Conservation (phyloP, 345 rosid species). For the Linum usitatissimum region DNA sequence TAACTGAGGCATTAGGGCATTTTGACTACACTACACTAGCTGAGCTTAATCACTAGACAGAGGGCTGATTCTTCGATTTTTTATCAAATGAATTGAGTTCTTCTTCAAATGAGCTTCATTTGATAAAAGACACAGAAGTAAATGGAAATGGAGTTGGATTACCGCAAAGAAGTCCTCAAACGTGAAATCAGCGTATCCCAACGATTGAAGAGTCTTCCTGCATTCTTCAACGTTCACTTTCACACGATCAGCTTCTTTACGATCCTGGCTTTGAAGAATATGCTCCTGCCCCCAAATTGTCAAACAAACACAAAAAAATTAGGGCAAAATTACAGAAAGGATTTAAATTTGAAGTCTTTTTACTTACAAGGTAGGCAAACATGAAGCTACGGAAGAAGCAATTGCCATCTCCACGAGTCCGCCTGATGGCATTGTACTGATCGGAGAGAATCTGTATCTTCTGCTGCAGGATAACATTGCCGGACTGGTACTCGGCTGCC, state of each 20-base stretch:
- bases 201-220: constrained; percentile 75
- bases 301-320: constrained; percentile 7
- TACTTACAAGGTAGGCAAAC: constrained; percentile 88
- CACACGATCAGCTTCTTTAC: constrained; percentile 70
- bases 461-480: constrained; percentile 80
- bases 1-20: no score
- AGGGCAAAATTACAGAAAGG: not conserved
- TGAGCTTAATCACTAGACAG: no score
- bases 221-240: constrained; percentile 80
- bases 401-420: constrained; percentile 97
- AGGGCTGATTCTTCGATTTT: no score
- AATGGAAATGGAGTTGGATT: constrained; percentile 12
- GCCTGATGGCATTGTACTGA: constrained; percentile 63
- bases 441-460: constrained; percentile 77
- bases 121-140: not conserved
- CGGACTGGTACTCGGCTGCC: constrained; percentile 76
- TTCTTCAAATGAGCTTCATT: no score
- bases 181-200: constrained; percentile 87
- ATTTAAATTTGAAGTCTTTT: not conserved
- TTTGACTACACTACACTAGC: no score
- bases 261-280: constrained; percentile 69
- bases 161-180: constrained; percentile 98
- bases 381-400: constrained; percentile 95
- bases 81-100: no score
- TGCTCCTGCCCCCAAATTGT: constrained; percentile 47